A percentile compares a stretch with the other conserved stretches of the same genome.
These are phyloP conservation scores for Osmanthus fragrans DNA, from an alignment of 257 asterid genomes.

Conservation along the genomic window DNA sequence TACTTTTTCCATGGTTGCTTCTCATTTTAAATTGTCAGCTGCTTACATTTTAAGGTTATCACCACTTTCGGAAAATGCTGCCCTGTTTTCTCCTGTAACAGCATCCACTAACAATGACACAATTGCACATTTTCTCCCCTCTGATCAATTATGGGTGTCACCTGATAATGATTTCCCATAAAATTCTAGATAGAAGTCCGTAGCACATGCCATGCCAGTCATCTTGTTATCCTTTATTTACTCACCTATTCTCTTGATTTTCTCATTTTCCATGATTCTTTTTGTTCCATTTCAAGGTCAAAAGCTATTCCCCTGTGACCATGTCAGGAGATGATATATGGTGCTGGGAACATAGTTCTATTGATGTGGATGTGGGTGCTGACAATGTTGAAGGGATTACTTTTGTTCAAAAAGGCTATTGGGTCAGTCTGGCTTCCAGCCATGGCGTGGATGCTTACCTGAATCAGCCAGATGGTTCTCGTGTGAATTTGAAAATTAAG, in stretches of 20 bases:
- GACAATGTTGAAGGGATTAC: slow-evolving; percentile 79
- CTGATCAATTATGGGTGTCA: slow-evolving; percentile 12
- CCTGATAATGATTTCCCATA: slow-evolving; percentile 11
- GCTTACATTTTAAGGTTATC: slow-evolving; percentile 9
- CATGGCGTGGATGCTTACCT: slow-evolving; percentile 82
- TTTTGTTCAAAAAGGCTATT: slow-evolving; percentile 83
- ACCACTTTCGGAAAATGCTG: slow-evolving; percentile 1
- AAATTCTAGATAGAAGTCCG: slow-evolving; percentile 16
- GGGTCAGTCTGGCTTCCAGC: slow-evolving; percentile 77
- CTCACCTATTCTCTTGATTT: neutral
- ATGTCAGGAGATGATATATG: slow-evolving; percentile 70
- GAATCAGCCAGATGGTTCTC: slow-evolving; percentile 59
- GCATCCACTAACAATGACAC: slow-evolving; percentile 3
- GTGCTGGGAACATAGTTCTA: slow-evolving; percentile 87
- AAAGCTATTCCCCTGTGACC: slow-evolving; percentile 43
- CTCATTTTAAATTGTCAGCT: neutral
- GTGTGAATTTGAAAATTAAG: slow-evolving; percentile 65
- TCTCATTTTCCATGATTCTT: slow-evolving; percentile 15
- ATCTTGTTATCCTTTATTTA: neutral
- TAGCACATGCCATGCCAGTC: neutral
- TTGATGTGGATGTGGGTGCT: slow-evolving; percentile 63
- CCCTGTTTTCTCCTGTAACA: slow-evolving; percentile 2
- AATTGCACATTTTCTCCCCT: neutral
- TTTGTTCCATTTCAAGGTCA: slow-evolving; percentile 56
- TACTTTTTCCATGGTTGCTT: neutral